phyloP scores from a whole-genome alignment of 2,329 filamentous ascomycete species.

The Tricladium varicosporioides region DNA sequence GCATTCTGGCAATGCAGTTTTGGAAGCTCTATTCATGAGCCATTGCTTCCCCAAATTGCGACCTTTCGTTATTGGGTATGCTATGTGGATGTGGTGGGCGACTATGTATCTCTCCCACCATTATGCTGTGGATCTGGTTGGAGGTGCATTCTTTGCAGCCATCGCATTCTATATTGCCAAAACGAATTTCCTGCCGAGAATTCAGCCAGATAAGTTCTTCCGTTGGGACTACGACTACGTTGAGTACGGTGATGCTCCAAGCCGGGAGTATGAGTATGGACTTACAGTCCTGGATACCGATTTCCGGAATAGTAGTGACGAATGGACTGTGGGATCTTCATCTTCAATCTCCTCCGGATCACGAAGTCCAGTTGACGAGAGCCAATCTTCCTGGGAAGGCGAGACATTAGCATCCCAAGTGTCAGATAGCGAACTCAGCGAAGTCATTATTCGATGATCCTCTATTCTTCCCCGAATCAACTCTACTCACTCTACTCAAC shows the following conservation, averaged over 20 bases:
- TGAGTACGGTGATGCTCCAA: slow-evolving; percentile 70
- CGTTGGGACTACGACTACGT: slow-evolving; percentile 96
- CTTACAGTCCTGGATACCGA: slow-evolving; percentile 29
- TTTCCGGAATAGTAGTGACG: slow-evolving; percentile 62
- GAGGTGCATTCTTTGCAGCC: slow-evolving; percentile 75
- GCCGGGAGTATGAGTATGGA: slow-evolving; percentile 54
- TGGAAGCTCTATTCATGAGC: slow-evolving; percentile 90
- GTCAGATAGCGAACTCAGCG: slow-evolving; percentile 33
- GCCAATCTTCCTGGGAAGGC: slow-evolving; percentile 54
- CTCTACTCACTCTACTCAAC: slow-evolving; percentile 12
- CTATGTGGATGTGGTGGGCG: slow-evolving; percentile 95
- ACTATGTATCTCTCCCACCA: slow-evolving; percentile 98
- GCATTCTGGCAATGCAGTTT: slow-evolving; percentile 83
- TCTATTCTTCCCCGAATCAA: not conserved
- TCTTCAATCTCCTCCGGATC: slow-evolving; percentile 46
- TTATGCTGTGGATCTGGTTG: slow-evolving; percentile 91
- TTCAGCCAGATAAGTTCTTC: slow-evolving; percentile 80
- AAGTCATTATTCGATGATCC: slow-evolving; percentile 29
- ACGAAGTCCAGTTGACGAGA: slow-evolving; percentile 49
- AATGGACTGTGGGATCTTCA: slow-evolving; percentile 86
- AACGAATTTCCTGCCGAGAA: slow-evolving; percentile 74
- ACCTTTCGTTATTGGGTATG: slow-evolving; percentile 78
- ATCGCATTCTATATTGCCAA: slow-evolving; percentile 81
- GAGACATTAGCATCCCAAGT: slow-evolving; percentile 46
- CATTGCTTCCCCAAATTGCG: slow-evolving; percentile 84